phyloP scores from a whole-genome alignment of 768 basidiomycete species.

The Clitopilus passeckerianus region DNA sequence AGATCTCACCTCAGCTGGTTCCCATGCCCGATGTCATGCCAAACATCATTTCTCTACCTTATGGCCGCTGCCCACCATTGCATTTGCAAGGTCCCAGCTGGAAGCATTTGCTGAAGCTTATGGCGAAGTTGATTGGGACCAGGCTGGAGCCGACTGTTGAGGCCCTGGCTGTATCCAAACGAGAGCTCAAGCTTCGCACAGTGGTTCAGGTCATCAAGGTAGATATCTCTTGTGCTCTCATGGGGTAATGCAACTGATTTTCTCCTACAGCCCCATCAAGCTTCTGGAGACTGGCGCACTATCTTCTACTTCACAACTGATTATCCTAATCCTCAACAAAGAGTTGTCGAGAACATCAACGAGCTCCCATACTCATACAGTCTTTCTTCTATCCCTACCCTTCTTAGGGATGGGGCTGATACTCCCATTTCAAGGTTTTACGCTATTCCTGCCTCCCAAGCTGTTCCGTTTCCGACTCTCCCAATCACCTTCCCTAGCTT shows the following conservation, averaged over 20 bases:
- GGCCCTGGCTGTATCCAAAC: conserved; percentile 53
- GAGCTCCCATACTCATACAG: conserved; percentile 71
- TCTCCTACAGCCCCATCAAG: conserved; percentile 47
- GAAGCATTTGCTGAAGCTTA: conserved; percentile 67
- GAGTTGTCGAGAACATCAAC: conserved; percentile 50
- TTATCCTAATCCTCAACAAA: conserved; percentile 48
- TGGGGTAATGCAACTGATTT: not conserved
- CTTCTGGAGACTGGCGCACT: conserved; percentile 63
- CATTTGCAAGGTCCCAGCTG: conserved; percentile 74
- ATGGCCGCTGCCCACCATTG: conserved; percentile 60
- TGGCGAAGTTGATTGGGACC: conserved; percentile 69
- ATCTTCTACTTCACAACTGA: conserved; percentile 78
- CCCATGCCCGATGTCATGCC: conserved; percentile 57
- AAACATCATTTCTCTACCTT: conserved; percentile 69
- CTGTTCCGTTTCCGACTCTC: conserved; percentile 62
- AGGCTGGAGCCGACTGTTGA: conserved; percentile 69
- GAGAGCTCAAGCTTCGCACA: conserved; percentile 57
- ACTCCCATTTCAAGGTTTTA: conserved; percentile 63
- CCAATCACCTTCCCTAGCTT: conserved; percentile 75
- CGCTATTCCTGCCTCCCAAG: conserved; percentile 57
- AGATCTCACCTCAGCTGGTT: conserved; percentile 39
- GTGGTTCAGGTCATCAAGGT: conserved; percentile 81
- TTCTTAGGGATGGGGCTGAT: conserved; percentile 63
- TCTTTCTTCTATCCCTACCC: conserved; percentile 50
- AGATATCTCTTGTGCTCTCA: conserved; percentile 8